Percentiles rank a stretch among this genome's conserved stretches.
These are phyloP conservation scores for Nannizzia gypsea DNA, from an alignment of 2,329 filamentous ascomycete species.

Conservation along the genomic window DNA sequence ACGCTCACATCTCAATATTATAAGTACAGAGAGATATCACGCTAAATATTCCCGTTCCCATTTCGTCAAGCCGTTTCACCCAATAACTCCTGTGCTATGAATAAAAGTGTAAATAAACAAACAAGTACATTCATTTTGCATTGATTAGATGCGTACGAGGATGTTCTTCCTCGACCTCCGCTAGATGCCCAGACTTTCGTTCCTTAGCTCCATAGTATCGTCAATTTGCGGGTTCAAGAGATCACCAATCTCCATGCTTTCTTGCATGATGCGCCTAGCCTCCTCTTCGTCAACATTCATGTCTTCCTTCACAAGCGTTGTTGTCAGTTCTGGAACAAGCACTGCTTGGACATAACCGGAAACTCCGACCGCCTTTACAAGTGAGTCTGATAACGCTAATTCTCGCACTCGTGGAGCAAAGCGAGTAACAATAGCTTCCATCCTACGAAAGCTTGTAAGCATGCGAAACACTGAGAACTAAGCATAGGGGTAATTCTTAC, in stretches of 20 bases:
- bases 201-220: slow-evolving; percentile 36
- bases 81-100: not conserved
- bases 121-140: not conserved
- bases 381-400: slow-evolving; percentile 50
- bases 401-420: slow-evolving; percentile 51
- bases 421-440: slow-evolving; percentile 48
- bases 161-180: not conserved
- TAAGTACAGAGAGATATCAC: not conserved
- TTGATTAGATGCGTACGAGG: not conserved
- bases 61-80: not conserved
- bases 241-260: slow-evolving; percentile 56
- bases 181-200: slow-evolving; percentile 11
- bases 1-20: not conserved
- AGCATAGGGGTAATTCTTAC: slow-evolving; percentile 38
- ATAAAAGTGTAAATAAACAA: not conserved
- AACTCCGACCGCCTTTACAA: slow-evolving; percentile 56
- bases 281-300: slow-evolving; percentile 37
- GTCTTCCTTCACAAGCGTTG: slow-evolving; percentile 48
- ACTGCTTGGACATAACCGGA: slow-evolving; percentile 61
- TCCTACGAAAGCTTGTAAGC: slow-evolving; percentile 20
- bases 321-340: slow-evolving; percentile 58
- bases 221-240: slow-evolving; percentile 55
- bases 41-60: not conserved
- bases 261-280: slow-evolving; percentile 47
- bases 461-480: not conserved